A percentile compares a stretch with the other conserved stretches of the same genome.
These are phyloP conservation scores for Blastobotrys ciferrii DNA, from an alignment of 1,139 yeast species.

Conservation along the genomic window DNA sequence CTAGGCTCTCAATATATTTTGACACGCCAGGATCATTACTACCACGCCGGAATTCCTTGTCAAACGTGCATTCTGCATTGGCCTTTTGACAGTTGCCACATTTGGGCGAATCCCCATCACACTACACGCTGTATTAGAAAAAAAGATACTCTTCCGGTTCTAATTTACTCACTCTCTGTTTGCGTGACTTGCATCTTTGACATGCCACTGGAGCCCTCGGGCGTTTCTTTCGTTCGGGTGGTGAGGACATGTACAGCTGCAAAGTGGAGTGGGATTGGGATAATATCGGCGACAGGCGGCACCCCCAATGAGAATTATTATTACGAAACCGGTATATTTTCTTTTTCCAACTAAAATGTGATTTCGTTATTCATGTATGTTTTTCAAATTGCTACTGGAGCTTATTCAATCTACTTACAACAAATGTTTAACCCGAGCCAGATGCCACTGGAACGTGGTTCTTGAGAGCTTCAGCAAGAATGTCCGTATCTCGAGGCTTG, in stretches of 20 bases:
- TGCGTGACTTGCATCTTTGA: conserved; percentile 19
- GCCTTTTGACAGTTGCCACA: conserved; percentile 17
- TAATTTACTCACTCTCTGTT: conserved; percentile 20
- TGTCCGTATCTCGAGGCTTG: conserved; percentile 21
- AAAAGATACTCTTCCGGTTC: neutral
- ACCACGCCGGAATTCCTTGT: conserved; percentile 11
- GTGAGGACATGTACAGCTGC: neutral
- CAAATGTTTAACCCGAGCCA: conserved; percentile 2
- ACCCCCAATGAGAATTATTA: no score
- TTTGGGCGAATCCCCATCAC: conserved; percentile 16
- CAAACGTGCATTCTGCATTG: conserved; percentile 16
- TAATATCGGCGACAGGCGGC: no score
- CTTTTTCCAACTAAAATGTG: no score
- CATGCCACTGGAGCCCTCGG: conserved; percentile 21
- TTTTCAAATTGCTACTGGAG: neutral
- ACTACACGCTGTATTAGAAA: conserved; percentile 10
- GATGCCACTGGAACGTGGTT: conserved; percentile 7
- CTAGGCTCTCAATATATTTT: conserved; percentile 16
- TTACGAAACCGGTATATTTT: no score
- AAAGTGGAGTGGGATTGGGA: no score
- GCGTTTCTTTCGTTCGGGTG: conserved; percentile 12
- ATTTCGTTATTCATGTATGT: no score
- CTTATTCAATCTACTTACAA: neutral
- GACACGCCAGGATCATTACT: neutral
- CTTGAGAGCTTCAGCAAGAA: conserved; percentile 14